Conservation (phyloP, 2,329 filamentous ascomycete species). For the Pseudopyricularia cyperi region DNA sequence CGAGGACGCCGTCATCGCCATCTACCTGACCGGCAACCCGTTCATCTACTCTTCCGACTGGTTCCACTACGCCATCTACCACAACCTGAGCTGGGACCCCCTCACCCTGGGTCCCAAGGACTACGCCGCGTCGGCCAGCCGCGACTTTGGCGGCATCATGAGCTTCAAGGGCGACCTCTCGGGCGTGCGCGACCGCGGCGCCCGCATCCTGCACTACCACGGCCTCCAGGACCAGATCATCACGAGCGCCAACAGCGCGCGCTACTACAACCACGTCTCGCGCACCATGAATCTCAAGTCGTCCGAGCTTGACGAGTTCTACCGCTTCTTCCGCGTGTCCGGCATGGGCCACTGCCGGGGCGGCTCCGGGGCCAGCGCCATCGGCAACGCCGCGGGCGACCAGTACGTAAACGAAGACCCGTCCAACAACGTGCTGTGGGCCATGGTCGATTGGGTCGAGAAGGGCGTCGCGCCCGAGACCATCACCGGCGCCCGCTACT, state of each 20-base stretch:
- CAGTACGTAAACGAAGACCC: slow-evolving; percentile 14
- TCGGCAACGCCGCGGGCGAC: slow-evolving; percentile 12
- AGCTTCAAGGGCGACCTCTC: slow-evolving; percentile 23
- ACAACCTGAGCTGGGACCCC: slow-evolving; percentile 22
- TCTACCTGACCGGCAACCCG: slow-evolving; percentile 22
- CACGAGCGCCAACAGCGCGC: slow-evolving; percentile 17
- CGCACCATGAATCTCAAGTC: slow-evolving; percentile 11
- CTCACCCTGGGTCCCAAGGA: slow-evolving; percentile 15
- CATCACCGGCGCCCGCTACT: slow-evolving; percentile 6
- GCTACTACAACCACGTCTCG: slow-evolving; percentile 19
- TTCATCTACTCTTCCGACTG: slow-evolving; percentile 31
- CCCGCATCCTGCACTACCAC: slow-evolving; percentile 32
- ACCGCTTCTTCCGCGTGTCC: slow-evolving; percentile 37
- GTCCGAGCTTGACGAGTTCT: slow-evolving; percentile 31
- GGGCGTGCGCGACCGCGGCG: slow-evolving; percentile 22
- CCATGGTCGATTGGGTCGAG: slow-evolving; percentile 34
- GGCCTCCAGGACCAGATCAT: slow-evolving; percentile 27
- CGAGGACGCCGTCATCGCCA: slow-evolving; percentile 22
- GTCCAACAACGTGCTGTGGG: slow-evolving; percentile 27
- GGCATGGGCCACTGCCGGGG: slow-evolving; percentile 38
- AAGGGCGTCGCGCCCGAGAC: slow-evolving; percentile 25
- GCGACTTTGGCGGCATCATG: slow-evolving; percentile 8
- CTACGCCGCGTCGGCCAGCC: slow-evolving; percentile 18
- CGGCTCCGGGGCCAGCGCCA: slow-evolving; percentile 24
- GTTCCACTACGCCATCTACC: slow-evolving; percentile 33